Evolutionary conservation across 2,329 filamentous ascomycete species (phyloP).

Genomic region (Aspergillus sp.): DNA sequence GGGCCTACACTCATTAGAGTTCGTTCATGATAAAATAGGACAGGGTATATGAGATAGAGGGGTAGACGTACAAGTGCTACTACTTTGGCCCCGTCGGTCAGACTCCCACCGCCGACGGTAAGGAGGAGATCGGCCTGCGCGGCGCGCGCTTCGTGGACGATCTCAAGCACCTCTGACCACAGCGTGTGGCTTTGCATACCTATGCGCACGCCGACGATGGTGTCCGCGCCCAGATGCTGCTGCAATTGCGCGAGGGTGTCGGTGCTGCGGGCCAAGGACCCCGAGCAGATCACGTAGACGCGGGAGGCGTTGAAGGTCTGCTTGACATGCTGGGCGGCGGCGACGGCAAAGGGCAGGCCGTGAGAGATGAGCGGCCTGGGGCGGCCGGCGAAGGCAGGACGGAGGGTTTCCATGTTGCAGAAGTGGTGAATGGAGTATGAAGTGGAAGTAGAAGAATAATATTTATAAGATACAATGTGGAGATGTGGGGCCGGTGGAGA

Average conservation of each 20-base stretch:
- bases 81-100: constrained; percentile 58
- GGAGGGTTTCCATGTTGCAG: constrained; percentile 28
- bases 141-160: constrained; percentile 41
- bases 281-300: constrained; percentile 53
- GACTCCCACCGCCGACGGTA: constrained; percentile 54
- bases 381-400: constrained; percentile 36
- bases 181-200: constrained; percentile 56
- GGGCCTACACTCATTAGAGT: constrained; percentile 27
- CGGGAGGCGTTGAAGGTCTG: constrained; percentile 45
- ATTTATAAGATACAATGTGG: constrained; percentile 3
- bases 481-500: constrained; percentile 10
- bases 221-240: constrained; percentile 37
- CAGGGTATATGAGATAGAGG: neutral
- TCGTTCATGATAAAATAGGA: neutral
- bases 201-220: constrained; percentile 42
- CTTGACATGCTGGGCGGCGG: constrained; percentile 45
- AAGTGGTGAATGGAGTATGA: neutral
- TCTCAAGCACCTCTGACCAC: constrained; percentile 52
- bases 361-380: constrained; percentile 45
- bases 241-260: constrained; percentile 43
- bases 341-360: constrained; percentile 46
- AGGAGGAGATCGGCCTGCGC: constrained; percentile 49
- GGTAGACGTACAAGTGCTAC: constrained; percentile 43
- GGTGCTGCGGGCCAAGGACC: constrained; percentile 48
- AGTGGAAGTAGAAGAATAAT: neutral